These are phyloP conservation scores for Trichoderma citrinoviride DNA, from an alignment of 2,329 filamentous ascomycete species.

Conservation along the genomic window DNA sequence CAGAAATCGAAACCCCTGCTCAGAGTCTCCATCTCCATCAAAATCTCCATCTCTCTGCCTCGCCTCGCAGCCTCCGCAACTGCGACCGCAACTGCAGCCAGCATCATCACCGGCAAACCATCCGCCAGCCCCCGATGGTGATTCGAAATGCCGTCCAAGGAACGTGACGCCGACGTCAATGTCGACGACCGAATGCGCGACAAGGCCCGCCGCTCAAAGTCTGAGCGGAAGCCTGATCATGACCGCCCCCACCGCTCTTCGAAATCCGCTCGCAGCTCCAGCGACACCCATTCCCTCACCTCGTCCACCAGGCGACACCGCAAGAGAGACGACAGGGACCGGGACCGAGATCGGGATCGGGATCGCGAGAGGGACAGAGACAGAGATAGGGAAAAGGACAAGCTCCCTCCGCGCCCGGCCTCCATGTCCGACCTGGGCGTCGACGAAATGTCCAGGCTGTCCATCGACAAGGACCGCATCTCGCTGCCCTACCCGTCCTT, in stretches of 20 bases:
- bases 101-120: background rate
- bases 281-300: slow-evolving; percentile 41
- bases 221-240: slow-evolving; percentile 37
- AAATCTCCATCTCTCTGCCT: background rate
- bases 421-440: slow-evolving; percentile 50
- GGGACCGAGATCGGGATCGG: slow-evolving; percentile 38
- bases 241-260: slow-evolving; percentile 34
- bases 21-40: background rate
- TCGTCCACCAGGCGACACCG: slow-evolving; percentile 38
- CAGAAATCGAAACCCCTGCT: background rate
- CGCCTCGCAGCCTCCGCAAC: background rate
- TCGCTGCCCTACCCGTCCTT: slow-evolving; percentile 75
- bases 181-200: slow-evolving; percentile 41
- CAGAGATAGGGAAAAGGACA: slow-evolving; percentile 36
- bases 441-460: slow-evolving; percentile 39
- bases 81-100: background rate
- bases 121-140: slow-evolving; percentile 31
- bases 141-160: slow-evolving; percentile 42
- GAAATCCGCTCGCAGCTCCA: slow-evolving; percentile 45
- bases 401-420: slow-evolving; percentile 26
- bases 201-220: slow-evolving; percentile 40
- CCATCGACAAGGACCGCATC: slow-evolving; percentile 44
- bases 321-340: slow-evolving; percentile 30
- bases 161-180: slow-evolving; percentile 41
- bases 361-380: slow-evolving; percentile 37